These are phyloP conservation scores for Kregervanrija pseudodelftensis DNA, from an alignment of 805 yeast species.

Conservation along the genomic window DNA sequence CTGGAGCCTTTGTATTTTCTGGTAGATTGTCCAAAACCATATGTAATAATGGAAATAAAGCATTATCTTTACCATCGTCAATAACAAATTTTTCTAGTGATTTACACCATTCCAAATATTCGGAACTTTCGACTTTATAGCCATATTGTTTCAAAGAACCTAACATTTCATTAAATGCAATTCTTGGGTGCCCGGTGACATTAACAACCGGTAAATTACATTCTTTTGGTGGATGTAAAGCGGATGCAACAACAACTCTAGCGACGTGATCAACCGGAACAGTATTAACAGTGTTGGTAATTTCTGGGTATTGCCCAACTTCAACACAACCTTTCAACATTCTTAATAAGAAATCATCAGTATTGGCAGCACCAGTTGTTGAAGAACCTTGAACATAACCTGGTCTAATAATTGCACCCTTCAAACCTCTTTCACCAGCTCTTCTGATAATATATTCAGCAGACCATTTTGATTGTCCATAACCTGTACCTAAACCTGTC, in stretches of 20 bases:
- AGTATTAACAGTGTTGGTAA: conserved; percentile 83
- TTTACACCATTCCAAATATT: conserved; percentile 74
- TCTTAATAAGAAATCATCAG: conserved; percentile 92
- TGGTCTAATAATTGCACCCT: conserved; percentile 88
- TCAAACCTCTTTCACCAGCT: conserved; percentile 83
- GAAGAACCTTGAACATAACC: conserved; percentile 93
- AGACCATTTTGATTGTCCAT: conserved; percentile 98
- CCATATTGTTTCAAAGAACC: conserved; percentile 64
- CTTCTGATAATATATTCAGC: conserved; percentile 83
- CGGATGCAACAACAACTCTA: conserved; percentile 74
- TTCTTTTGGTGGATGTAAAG: conserved; percentile 62
- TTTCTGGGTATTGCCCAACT: conserved; percentile 78
- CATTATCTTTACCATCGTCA: conserved; percentile 68
- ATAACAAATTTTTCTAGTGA: conserved; percentile 72
- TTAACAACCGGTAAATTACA: conserved; percentile 64
- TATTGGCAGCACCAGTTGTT: conserved; percentile 79
- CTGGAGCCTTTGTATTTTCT: conserved; percentile 89
- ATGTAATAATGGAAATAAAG: conserved; percentile 87
- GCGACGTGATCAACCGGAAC: conserved; percentile 99
- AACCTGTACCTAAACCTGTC: conserved; percentile 79
- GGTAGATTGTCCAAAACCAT: conserved; percentile 92
- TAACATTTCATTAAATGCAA: conserved; percentile 69
- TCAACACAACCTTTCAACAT: conserved; percentile 93
- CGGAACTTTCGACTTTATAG: conserved; percentile 52
- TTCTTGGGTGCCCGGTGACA: conserved; percentile 96